These are phyloP conservation scores for Thielaviopsis populi DNA, from an alignment of 2,329 filamentous ascomycete genomes.

Conservation along the genomic window DNA sequence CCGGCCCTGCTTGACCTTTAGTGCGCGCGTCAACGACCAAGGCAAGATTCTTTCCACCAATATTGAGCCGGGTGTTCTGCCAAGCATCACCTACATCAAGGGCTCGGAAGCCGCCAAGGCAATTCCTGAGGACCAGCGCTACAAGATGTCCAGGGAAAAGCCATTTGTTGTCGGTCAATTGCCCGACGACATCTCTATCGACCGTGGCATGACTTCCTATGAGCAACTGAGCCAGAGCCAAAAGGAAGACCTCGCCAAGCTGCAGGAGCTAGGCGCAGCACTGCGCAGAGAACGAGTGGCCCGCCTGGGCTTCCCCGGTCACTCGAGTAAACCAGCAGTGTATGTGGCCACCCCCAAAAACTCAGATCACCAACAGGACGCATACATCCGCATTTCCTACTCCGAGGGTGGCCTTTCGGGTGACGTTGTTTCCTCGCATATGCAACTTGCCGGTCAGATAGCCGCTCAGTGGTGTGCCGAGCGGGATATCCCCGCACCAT, in stretches of 20 bases:
- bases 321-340: background rate
- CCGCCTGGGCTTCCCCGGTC: background rate
- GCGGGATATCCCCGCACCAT: conserved; percentile 44
- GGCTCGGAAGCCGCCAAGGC: conserved; percentile 34
- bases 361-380: conserved; percentile 30
- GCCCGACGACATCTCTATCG: conserved; percentile 19
- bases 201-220: conserved; percentile 31
- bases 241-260: conserved; percentile 31
- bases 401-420: conserved; percentile 21
- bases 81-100: conserved; percentile 42
- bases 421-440: conserved; percentile 28
- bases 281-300: conserved; percentile 29
- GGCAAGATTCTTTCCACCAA: conserved; percentile 40
- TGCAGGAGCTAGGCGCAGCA: conserved; percentile 34
- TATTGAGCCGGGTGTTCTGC: conserved; percentile 38
- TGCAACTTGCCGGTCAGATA: conserved; percentile 48
- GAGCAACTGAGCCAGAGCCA: conserved; percentile 30
- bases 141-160: conserved; percentile 10
- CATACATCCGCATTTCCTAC: conserved; percentile 30
- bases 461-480: conserved; percentile 45
- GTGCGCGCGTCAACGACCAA: conserved; percentile 36
- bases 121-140: conserved; percentile 21
- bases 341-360: background rate
- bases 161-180: conserved; percentile 23
- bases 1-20: conserved; percentile 45